phyloP scores from a whole-genome alignment of 495 filamentous ascomycete genomes.

The Bathelium albidoporum region DNA sequence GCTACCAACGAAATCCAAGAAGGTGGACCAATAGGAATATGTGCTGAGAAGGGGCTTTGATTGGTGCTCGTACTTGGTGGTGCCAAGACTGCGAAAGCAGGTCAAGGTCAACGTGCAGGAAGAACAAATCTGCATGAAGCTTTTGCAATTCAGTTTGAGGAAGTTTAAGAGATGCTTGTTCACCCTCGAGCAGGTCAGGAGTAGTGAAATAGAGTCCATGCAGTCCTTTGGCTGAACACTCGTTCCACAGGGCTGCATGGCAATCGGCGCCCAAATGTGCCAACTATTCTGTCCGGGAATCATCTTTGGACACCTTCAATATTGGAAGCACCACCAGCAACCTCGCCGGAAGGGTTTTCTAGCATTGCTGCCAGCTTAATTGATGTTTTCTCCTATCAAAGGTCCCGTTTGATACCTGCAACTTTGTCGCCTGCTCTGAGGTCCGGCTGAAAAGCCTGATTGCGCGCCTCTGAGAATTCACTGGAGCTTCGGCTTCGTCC shows the following conservation, averaged over 20 bases:
- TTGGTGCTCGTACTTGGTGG: neutral
- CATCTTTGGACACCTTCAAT: neutral
- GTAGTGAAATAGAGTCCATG: too few species aligned
- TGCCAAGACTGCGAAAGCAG: neutral
- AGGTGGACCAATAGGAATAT: neutral
- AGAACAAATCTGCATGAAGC: neutral
- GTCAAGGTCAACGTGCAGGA: neutral
- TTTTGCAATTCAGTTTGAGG: neutral
- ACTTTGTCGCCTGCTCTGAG: neutral
- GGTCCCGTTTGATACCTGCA: neutral
- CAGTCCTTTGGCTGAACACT: too few species aligned
- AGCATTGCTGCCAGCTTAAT: neutral
- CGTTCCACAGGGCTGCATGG: neutral
- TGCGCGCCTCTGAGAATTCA: constrained; percentile 11
- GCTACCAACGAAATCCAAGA: neutral
- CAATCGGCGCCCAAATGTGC: neutral
- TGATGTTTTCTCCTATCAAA: neutral
- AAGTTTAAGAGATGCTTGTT: neutral
- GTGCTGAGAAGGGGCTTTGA: neutral
- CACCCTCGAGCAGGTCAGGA: too few species aligned
- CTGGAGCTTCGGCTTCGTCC: constrained; percentile 32
- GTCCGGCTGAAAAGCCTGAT: constrained; percentile 2
- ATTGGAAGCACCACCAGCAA: neutral
- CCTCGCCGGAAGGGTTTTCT: neutral
- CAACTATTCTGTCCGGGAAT: neutral